phyloP scores from a whole-genome alignment of 2,329 filamentous ascomycete genomes.

The Chrysosporium queenslandicum region DNA sequence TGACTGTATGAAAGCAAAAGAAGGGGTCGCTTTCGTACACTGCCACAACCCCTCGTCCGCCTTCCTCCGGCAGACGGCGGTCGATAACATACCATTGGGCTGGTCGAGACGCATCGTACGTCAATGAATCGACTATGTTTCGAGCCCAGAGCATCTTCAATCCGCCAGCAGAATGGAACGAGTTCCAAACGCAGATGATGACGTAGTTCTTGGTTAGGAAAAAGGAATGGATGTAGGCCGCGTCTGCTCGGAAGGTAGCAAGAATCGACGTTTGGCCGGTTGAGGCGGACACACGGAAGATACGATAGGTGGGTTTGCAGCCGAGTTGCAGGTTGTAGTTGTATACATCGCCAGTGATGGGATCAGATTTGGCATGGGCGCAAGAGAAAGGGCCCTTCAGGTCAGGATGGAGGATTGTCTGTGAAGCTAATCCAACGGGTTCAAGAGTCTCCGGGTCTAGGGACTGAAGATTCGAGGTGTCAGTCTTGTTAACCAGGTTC shows the following conservation, averaged over 20 bases:
- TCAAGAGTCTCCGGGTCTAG: slow-evolving; percentile 63
- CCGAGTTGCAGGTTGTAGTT: slow-evolving; percentile 71
- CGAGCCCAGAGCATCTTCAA: slow-evolving; percentile 52
- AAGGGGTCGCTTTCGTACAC: slow-evolving; percentile 57
- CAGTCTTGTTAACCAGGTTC: slow-evolving; percentile 51
- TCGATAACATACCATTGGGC: slow-evolving; percentile 69
- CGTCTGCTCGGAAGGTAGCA: slow-evolving; percentile 50
- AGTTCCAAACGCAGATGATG: slow-evolving; percentile 61
- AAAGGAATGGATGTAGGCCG: slow-evolving; percentile 75
- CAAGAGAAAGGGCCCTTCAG: slow-evolving; percentile 58
- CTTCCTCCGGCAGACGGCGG: slow-evolving; percentile 35
- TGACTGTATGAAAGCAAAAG: slow-evolving; percentile 73
- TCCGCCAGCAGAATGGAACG: slow-evolving; percentile 50
- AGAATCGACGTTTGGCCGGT: slow-evolving; percentile 61
- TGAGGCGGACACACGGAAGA: slow-evolving; percentile 55
- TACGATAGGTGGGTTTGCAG: slow-evolving; percentile 49
- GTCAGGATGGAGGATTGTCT: slow-evolving; percentile 54
- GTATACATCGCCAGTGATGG: slow-evolving; percentile 61
- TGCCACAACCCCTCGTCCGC: slow-evolving; percentile 55
- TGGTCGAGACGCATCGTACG: slow-evolving; percentile 48
- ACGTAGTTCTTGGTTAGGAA: slow-evolving; percentile 63
- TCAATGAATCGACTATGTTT: slow-evolving; percentile 60
- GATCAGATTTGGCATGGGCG: slow-evolving; percentile 63
- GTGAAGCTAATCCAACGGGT: slow-evolving; percentile 54
- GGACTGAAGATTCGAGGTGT: slow-evolving; percentile 48